Percentiles rank a stretch among this genome's conserved stretches.
Conservation (phyloP, 1,139 yeast species). For the Nakaseomyces kungkrabaensis region DNA sequence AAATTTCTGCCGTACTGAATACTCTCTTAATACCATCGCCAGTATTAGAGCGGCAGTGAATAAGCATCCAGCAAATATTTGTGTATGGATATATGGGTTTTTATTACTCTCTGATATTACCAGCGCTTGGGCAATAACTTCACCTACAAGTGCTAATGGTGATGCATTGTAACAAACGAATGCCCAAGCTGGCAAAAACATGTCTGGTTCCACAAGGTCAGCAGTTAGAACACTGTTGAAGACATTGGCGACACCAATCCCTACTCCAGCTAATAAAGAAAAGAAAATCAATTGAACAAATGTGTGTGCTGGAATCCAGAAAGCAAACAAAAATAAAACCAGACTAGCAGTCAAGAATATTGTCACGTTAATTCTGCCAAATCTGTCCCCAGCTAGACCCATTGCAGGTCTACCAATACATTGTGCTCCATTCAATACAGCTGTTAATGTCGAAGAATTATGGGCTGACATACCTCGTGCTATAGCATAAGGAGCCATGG, state of each 20-base stretch:
- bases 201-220: constrained; percentile 40
- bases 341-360: constrained; percentile 23
- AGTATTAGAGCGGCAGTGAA: constrained; percentile 33
- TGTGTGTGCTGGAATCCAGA: constrained; percentile 39
- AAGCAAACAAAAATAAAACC: constrained; percentile 31
- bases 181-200: constrained; percentile 53
- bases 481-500: constrained; percentile 52
- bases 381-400: constrained; percentile 47
- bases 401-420: constrained; percentile 54
- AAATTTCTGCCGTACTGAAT: constrained; percentile 29
- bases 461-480: constrained; percentile 45
- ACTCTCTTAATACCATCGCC: constrained; percentile 34
- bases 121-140: constrained; percentile 44
- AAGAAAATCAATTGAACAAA: constrained; percentile 44
- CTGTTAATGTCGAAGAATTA: constrained; percentile 53
- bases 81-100: constrained; percentile 49
- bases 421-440: constrained; percentile 56
- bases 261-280: constrained; percentile 42
- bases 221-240: constrained; percentile 52
- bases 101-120: constrained; percentile 28
- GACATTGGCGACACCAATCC: constrained; percentile 56
- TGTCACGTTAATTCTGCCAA: constrained; percentile 50
- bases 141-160: constrained; percentile 38
- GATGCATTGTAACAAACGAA: constrained; percentile 42
- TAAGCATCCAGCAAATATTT: constrained; percentile 47